Conservation (phyloP, 495 filamentous ascomycete genomes). For the Penicillium nucicola region DNA sequence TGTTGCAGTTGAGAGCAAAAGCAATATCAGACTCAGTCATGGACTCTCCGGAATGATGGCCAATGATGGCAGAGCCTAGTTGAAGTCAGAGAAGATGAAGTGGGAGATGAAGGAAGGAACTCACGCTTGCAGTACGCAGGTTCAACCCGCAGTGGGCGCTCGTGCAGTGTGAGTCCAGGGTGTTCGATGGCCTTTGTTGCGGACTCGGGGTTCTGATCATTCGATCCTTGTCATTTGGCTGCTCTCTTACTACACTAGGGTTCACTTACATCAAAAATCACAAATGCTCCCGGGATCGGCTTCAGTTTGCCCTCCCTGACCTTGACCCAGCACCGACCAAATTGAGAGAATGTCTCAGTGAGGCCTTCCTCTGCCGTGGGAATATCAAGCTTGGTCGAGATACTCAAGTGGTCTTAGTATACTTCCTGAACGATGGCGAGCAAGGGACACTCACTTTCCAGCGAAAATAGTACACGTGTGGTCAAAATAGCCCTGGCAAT, state of each 20-base stretch:
- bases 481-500: background rate
- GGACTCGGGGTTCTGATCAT: too few relatives aligned
- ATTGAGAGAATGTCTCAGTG: background rate
- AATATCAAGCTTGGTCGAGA: background rate
- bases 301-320: background rate
- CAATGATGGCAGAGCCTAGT: background rate
- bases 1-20: background rate
- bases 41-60: background rate
- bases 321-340: background rate
- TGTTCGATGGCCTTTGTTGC: too few relatives aligned
- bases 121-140: background rate
- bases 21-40: background rate
- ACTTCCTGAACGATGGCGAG: background rate
- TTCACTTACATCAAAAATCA: constrained; percentile 1
- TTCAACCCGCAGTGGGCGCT: background rate
- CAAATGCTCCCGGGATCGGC: background rate
- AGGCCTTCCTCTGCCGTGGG: background rate
- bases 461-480: background rate
- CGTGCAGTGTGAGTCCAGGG: background rate
- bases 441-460: constrained; percentile 1
- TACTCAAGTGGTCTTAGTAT: background rate
- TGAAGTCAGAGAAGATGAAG: background rate
- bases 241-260: background rate
- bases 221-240: background rate
- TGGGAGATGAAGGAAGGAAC: background rate